Percentiles rank a stretch among this genome's conserved stretches.
Conservation (phyloP, 805 yeast species). For the Candida anglica region DNA sequence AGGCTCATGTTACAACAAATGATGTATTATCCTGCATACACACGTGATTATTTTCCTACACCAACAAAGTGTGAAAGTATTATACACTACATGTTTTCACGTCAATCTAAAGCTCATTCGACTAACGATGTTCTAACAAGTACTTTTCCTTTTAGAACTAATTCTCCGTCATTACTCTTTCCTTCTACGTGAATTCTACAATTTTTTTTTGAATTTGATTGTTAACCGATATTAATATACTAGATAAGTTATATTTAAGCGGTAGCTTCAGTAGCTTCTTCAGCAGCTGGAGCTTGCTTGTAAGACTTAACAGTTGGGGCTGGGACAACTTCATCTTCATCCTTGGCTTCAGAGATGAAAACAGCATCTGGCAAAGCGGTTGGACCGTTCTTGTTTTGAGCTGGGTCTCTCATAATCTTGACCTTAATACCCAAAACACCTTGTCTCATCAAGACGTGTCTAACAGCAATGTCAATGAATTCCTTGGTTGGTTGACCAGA, state of each 20-base stretch:
- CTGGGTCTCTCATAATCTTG: conserved; percentile 99
- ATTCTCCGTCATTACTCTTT: no score
- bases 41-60: no score
- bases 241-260: conserved; percentile 17
- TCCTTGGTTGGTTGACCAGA: conserved; percentile 99
- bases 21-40: no score
- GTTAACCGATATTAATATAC: no score
- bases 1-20: no score
- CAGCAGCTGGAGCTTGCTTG: conserved; percentile 42
- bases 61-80: no score
- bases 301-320: conserved; percentile 82
- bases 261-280: conserved; percentile 33
- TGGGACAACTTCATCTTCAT: conserved; percentile 69
- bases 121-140: no score
- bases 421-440: conserved; percentile 99
- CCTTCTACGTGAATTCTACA: no score
- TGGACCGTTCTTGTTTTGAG: conserved; percentile 79
- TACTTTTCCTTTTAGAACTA: no score
- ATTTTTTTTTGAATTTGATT: no score
- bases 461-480: conserved; percentile 97
- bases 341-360: conserved; percentile 90
- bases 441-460: conserved; percentile 99
- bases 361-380: conserved; percentile 94
- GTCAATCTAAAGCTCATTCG: no score
- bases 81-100: no score